Percentiles rank a stretch among this genome's conserved stretches.
Conservation (phyloP, 1,139 yeast genomes). For the Trichomonascaceae sp. region DNA sequence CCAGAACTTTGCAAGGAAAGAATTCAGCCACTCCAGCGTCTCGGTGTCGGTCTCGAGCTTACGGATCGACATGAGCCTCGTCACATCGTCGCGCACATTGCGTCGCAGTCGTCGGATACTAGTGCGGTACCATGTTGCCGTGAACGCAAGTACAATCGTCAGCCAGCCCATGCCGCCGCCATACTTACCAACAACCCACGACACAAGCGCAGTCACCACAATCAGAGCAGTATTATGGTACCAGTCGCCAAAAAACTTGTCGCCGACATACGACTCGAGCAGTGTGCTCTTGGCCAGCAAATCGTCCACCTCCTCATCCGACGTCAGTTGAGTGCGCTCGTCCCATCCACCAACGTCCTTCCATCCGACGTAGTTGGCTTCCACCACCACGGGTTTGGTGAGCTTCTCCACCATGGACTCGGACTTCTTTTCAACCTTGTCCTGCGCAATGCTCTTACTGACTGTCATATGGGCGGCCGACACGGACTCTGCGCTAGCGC, state of each 20-base stretch:
- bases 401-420: slow-evolving; percentile 2
- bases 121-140: slow-evolving; percentile 64
- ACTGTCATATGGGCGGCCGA: not conserved
- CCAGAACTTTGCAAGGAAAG: slow-evolving; percentile 85
- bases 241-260: slow-evolving; percentile 82
- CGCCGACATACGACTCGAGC: slow-evolving; percentile 60
- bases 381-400: slow-evolving; percentile 8
- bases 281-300: slow-evolving; percentile 53
- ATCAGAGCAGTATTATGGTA: slow-evolving; percentile 71
- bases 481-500: not conserved
- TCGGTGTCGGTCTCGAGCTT: slow-evolving; percentile 80
- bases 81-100: slow-evolving; percentile 60
- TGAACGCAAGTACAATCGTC: slow-evolving; percentile 48
- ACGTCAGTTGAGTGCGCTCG: slow-evolving; percentile 47
- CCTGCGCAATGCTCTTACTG: slow-evolving; percentile 4
- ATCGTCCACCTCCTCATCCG: slow-evolving; percentile 49
- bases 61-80: slow-evolving; percentile 71
- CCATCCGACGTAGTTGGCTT: slow-evolving; percentile 53
- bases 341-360: slow-evolving; percentile 86
- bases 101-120: slow-evolving; percentile 72
- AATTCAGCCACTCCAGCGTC: slow-evolving; percentile 89
- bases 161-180: slow-evolving; percentile 70
- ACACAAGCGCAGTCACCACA: slow-evolving; percentile 49
- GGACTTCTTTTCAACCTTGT: slow-evolving; percentile 6
- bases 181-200: slow-evolving; percentile 71